Conservation (phyloP, 257 asterid genomes). For the Osmanthus fragrans region DNA sequence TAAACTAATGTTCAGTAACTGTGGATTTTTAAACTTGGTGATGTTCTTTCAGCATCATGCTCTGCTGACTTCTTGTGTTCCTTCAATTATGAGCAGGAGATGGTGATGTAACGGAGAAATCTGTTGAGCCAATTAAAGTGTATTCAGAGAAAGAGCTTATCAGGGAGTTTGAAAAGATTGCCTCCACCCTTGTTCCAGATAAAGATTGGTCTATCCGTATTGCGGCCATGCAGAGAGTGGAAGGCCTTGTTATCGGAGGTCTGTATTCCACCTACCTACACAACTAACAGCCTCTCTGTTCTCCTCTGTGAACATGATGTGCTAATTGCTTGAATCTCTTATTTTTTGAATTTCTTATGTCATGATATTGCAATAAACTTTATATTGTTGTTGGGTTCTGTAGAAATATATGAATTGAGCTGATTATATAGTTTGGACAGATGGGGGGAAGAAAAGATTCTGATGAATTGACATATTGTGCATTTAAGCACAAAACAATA, state of each 20-base stretch:
- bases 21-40: neutral
- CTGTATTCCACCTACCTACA: conserved; percentile 26
- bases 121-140: conserved; percentile 90
- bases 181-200: conserved; percentile 88
- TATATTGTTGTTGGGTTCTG: conserved; percentile 1
- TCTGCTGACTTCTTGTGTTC: conserved; percentile 26
- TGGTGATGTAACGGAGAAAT: conserved; percentile 84
- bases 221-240: conserved; percentile 96
- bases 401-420: neutral
- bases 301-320: conserved; percentile 13
- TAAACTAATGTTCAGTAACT: neutral
- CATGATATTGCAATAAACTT: neutral
- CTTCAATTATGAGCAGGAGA: conserved; percentile 65
- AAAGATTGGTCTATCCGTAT: conserved; percentile 98
- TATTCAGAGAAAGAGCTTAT: conserved; percentile 93
- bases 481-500: neutral
- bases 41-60: conserved; percentile 19
- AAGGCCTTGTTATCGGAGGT: conserved; percentile 97
- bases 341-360: conserved; percentile 8
- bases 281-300: conserved; percentile 13
- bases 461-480: neutral
- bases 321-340: conserved; percentile 7
- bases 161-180: conserved; percentile 94
- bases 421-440: neutral
- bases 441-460: neutral